Evolutionary conservation across 305 asterid genomes (phyloP).

Genomic region (Fraxinus nigra): DNA sequence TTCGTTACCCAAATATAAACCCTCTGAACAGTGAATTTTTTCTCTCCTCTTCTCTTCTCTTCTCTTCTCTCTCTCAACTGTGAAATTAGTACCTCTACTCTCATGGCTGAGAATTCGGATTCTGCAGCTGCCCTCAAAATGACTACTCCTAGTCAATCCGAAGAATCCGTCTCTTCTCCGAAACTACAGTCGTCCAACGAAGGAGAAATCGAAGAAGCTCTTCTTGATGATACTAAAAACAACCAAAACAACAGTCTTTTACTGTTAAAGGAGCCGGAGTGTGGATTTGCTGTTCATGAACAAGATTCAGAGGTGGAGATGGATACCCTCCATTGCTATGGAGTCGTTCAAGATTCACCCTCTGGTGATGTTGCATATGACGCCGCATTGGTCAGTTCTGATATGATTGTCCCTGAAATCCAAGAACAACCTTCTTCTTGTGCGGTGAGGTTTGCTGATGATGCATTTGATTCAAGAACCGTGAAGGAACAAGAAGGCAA

Average conservation of each 20-base stretch:
- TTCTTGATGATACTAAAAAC: neutral
- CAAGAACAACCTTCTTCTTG: neutral
- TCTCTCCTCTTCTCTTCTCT: neutral
- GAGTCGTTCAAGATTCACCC: constrained; percentile 3
- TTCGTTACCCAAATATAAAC: neutral
- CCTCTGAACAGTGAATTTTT: neutral
- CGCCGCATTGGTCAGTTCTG: neutral
- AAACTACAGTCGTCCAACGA: neutral
- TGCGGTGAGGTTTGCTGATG: neutral
- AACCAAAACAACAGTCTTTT: neutral
- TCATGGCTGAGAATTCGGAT: constrained; percentile 21
- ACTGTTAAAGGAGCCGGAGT: constrained; percentile 14
- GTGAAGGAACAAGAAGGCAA: neutral
- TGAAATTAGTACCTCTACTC: neutral
- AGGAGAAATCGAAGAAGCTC: constrained; percentile 1
- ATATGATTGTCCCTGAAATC: constrained; percentile 2
- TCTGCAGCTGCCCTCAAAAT: constrained; percentile 2
- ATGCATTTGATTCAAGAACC: neutral
- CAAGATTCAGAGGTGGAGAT: neutral
- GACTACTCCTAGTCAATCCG: neutral
- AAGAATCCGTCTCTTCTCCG: constrained; percentile 9
- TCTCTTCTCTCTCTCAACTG: neutral
- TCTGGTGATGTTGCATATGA: neutral
- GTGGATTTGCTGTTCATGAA: neutral
- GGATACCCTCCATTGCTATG: neutral